phyloP scores from a whole-genome alignment of 768 basidiomycete genomes.

The Glaciozyma martinii region DNA sequence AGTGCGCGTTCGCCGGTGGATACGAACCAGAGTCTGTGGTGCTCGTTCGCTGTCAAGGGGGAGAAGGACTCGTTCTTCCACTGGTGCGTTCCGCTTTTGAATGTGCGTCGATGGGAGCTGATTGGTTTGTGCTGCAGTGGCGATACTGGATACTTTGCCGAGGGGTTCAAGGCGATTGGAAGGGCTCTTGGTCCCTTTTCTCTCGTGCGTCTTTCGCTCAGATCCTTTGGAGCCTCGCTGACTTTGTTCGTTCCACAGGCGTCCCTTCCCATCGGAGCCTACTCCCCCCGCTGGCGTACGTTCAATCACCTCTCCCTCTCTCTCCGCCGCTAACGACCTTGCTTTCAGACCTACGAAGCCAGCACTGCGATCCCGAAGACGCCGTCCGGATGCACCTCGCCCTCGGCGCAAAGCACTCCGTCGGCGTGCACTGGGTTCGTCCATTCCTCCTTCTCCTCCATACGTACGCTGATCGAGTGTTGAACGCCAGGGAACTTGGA shows the following conservation, averaged over 20 bases:
- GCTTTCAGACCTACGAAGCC: not conserved
- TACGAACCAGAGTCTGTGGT: slow-evolving; percentile 40
- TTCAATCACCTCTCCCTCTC: not conserved
- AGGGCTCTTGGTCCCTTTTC: slow-evolving; percentile 31
- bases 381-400: slow-evolving; percentile 37
- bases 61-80: slow-evolving; percentile 34
- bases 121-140: slow-evolving; percentile 13
- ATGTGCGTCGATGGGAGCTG: not conserved
- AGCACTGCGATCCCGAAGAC: slow-evolving; percentile 16
- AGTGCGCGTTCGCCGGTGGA: slow-evolving; percentile 37
- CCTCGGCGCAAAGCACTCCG: slow-evolving; percentile 33
- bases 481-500: slow-evolving; percentile 8
- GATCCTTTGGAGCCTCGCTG: not conserved
- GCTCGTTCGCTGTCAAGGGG: slow-evolving; percentile 34
- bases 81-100: slow-evolving; percentile 2
- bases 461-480: no score
- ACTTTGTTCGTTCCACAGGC: slow-evolving; percentile 33
- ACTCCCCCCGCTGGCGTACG: slow-evolving; percentile 38
- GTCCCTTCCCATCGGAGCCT: slow-evolving; percentile 39
- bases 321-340: not conserved
- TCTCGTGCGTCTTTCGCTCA: not conserved
- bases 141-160: slow-evolving; percentile 38
- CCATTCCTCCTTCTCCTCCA: no score
- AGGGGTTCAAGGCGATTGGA: slow-evolving; percentile 36
- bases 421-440: slow-evolving; percentile 38